Conservation (phyloP, 139 green algal species). For the Yamagishiella unicocca region DNA sequence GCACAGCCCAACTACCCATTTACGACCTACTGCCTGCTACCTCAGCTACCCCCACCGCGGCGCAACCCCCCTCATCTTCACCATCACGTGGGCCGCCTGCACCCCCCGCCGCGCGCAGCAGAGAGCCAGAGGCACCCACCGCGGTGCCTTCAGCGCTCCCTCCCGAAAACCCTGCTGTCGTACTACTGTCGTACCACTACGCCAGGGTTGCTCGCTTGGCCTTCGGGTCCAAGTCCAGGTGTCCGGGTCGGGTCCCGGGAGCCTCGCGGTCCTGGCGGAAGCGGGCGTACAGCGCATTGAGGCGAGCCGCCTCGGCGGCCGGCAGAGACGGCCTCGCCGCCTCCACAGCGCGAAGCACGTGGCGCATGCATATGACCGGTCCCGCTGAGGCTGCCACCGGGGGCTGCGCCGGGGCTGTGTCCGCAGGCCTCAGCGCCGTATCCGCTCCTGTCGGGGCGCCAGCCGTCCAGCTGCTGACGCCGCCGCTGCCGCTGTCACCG, state of each 20-base stretch:
- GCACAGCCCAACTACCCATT: no score
- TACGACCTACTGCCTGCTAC: no score
- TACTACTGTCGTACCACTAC: no score
- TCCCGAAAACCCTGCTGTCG: no score
- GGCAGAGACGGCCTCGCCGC: conserved; percentile 75
- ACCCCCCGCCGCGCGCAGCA: no score
- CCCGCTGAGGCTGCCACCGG: neutral
- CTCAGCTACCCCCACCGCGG: no score
- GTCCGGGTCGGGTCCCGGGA: conserved; percentile 47
- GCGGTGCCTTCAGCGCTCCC: no score
- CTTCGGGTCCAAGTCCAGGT: neutral
- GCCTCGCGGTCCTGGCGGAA: conserved; percentile 69
- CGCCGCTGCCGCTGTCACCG: neutral
- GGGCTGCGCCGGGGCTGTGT: neutral
- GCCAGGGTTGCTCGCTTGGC: conserved; percentile 73
- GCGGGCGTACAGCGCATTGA: conserved; percentile 73
- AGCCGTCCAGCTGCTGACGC: neutral
- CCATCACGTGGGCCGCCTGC: no score
- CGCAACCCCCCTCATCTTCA: no score
- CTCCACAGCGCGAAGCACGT: conserved; percentile 69
- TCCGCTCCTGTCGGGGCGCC: neutral
- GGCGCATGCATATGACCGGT: conserved; percentile 53
- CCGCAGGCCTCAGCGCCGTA: neutral
- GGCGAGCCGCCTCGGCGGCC: conserved; percentile 60
- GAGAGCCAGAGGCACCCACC: no score